Conservation (phyloP, 2,329 filamentous ascomycete genomes). For the Penicillium nordicum region DNA sequence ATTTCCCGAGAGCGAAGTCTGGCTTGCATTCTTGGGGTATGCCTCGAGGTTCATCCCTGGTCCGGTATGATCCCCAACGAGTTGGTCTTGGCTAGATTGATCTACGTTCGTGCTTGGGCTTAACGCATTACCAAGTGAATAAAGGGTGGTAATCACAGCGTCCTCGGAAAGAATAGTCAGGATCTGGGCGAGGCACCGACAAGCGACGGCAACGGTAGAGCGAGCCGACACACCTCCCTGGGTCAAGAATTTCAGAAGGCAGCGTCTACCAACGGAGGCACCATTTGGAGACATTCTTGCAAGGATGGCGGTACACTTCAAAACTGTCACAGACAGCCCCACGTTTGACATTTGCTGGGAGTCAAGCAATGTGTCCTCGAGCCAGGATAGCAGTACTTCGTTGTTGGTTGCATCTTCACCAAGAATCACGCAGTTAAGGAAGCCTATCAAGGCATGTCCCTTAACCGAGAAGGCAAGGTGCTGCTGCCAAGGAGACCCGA, state of each 20-base stretch:
- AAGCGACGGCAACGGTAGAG: slow-evolving; percentile 69
- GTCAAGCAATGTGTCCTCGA: slow-evolving; percentile 78
- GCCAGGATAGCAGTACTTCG: slow-evolving; percentile 76
- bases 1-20: slow-evolving; percentile 69
- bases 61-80: slow-evolving; percentile 40
- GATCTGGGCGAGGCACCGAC: slow-evolving; percentile 78
- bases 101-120: slow-evolving; percentile 64
- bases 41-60: slow-evolving; percentile 47
- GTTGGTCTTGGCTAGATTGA: slow-evolving; percentile 37
- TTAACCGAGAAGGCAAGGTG: slow-evolving; percentile 82
- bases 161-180: slow-evolving; percentile 83
- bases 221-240: slow-evolving; percentile 67
- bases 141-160: slow-evolving; percentile 89
- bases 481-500: slow-evolving; percentile 84
- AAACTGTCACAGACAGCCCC: slow-evolving; percentile 69
- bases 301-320: slow-evolving; percentile 78
- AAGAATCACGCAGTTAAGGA: slow-evolving; percentile 77
- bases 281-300: slow-evolving; percentile 70
- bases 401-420: slow-evolving; percentile 77
- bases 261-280: slow-evolving; percentile 71
- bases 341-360: slow-evolving; percentile 77
- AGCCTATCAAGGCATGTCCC: slow-evolving; percentile 74
- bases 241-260: slow-evolving; percentile 82
- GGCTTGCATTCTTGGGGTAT: slow-evolving; percentile 36
- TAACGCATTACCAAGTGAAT: slow-evolving; percentile 92